These are phyloP conservation scores for Epichloe coenophiala DNA, from an alignment of 2,329 filamentous ascomycete genomes.

Conservation along the genomic window DNA sequence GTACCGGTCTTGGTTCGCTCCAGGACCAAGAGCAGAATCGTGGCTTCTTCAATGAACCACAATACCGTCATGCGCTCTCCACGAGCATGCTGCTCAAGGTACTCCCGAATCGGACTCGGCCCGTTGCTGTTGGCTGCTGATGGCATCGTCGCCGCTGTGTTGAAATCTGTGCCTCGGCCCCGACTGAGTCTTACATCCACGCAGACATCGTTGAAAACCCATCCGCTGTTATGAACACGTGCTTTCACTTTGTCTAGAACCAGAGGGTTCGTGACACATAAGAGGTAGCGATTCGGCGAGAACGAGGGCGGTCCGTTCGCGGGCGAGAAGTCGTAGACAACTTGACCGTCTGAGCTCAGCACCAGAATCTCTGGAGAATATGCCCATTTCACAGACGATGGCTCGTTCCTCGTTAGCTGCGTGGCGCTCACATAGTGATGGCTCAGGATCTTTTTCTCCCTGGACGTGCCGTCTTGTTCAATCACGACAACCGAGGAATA, in stretches of 20 bases:
- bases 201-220: constrained; percentile 22
- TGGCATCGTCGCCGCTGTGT: neutral
- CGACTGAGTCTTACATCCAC: constrained; percentile 21
- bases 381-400: constrained; percentile 17
- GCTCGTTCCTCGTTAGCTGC: constrained; percentile 20
- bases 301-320: constrained; percentile 11
- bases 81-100: constrained; percentile 19
- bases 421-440: constrained; percentile 23
- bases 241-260: constrained; percentile 22
- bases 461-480: constrained; percentile 15
- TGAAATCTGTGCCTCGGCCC: constrained; percentile 8
- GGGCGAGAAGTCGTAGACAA: constrained; percentile 19
- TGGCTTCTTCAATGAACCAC: constrained; percentile 22
- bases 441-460: constrained; percentile 18
- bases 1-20: constrained; percentile 12
- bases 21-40: constrained; percentile 20
- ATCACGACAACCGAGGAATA: constrained; percentile 20
- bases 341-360: constrained; percentile 15
- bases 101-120: constrained; percentile 17
- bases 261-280: constrained; percentile 20
- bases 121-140: neutral
- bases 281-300: constrained; percentile 14
- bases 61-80: constrained; percentile 23
- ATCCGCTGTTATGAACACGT: constrained; percentile 16
- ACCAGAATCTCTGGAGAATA: constrained; percentile 21